phyloP scores from a whole-genome alignment of 176 grass and related monocot species.

The Poa annua region DNA sequence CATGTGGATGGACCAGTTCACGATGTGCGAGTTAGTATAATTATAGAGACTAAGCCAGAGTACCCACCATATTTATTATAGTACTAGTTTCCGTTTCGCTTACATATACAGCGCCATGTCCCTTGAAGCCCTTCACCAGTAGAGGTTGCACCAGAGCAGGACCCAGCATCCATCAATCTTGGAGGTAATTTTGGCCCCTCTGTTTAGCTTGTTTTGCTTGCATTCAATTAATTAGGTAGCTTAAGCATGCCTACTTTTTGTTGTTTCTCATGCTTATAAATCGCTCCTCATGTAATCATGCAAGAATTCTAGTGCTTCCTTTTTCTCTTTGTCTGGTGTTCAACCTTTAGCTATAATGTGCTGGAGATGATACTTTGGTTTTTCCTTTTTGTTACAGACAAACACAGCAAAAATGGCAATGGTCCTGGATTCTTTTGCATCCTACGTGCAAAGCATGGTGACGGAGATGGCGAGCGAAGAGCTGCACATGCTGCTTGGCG shows the following conservation, averaged over 20 bases:
- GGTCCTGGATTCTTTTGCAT: conserved; percentile 37
- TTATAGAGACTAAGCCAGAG: background rate
- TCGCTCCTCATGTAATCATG: background rate
- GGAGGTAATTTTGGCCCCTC: background rate
- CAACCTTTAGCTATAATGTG: too few relatives aligned
- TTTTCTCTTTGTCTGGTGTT: background rate
- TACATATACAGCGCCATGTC: background rate
- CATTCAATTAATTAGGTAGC: background rate
- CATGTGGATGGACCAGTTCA: background rate
- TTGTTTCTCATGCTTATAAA: background rate
- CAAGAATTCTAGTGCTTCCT: background rate
- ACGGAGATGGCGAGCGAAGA: background rate
- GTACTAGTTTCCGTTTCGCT: background rate
- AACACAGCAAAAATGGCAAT: conserved; percentile 3
- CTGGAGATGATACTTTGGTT: too few relatives aligned
- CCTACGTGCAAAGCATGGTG: background rate
- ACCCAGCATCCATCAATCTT: background rate
- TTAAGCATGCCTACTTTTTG: background rate
- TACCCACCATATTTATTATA: background rate
- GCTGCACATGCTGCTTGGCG: conserved; percentile 19
- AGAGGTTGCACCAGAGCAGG: background rate
- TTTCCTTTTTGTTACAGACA: background rate
- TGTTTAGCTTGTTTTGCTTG: too few relatives aligned
- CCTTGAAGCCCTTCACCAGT: background rate
- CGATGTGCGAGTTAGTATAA: background rate